Base-by-base conservation (phyloP, 768 basidiomycete genomes). In the Leucocoprinus birnbaumii region DNA sequence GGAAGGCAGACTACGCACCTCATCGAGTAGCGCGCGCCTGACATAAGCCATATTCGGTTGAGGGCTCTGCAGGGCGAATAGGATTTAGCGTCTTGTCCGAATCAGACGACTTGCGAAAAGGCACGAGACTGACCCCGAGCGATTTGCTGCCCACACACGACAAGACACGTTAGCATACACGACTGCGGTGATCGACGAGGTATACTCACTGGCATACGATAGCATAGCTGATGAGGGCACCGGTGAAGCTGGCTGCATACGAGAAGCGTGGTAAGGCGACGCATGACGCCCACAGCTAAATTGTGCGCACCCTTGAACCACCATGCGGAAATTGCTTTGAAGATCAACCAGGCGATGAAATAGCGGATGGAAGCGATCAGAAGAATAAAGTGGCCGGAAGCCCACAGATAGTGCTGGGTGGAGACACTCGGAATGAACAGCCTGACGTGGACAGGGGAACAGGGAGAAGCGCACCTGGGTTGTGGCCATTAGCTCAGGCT, bases 131-230 rank as follows among this genome's bases (percentile, higher is more conserved):
- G 67, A 91, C 90, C 65, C 87, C 87, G 45, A 91, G 73, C 1
- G 90, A 88, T 74, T 91, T 91, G 59, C 89, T 91, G 64, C 21
- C 41, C 46, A 56, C 54, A 55, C 53, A 57, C 14, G 35, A 56
- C 19, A 52, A 55, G 61, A 51, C 58, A 59, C 48, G 43, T 61
- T 38, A 58, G 61, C 51, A 47, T 25, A 21, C 18, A 18, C 27
- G 4, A 41, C 27, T 21, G 52, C 41, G 43, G 5, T 7, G 13
- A 56, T 37, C n/a, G 53, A 31, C 13, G 58, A 45, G 37, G 64
- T 40, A 57, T 14, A 52, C 91, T 77, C 68, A 94, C 91, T 90
- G 80, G 84, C 91, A 92, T 56, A 94, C 91, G 62, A 94, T 94
- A 55, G 86, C 87, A 78, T 94, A 94, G 66, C 91, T 93, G 61